These are phyloP conservation scores for Populus euphratica DNA, from an alignment of 345 rosid genomes.

Conservation along the genomic window DNA sequence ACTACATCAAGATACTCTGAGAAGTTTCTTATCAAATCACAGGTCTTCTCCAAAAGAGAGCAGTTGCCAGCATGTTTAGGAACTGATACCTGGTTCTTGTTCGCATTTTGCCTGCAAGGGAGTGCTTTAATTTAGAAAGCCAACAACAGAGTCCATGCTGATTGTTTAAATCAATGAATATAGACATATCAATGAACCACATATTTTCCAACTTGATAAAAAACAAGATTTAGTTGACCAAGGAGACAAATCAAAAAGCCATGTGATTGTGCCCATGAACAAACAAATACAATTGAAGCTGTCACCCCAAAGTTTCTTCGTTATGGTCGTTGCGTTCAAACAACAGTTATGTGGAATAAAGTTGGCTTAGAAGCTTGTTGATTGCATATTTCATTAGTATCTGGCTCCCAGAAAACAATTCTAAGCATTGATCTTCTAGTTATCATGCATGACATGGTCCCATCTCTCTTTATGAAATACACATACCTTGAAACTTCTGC, in stretches of 20 bases:
- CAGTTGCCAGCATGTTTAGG: constrained; percentile 31
- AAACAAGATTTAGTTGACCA: not conserved
- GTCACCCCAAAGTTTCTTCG: not conserved
- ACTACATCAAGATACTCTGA: constrained; percentile 91
- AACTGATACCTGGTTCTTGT: constrained; percentile 56
- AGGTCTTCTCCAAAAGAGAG: constrained; percentile 85
- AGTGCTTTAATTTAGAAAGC: not conserved
- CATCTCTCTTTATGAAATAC: constrained; percentile 2
- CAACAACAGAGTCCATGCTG: not conserved
- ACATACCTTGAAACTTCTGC: constrained; percentile 90
- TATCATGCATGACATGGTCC: not conserved
- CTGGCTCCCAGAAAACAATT: not conserved
- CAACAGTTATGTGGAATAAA: not conserved
- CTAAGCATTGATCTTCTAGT: not conserved
- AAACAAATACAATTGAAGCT: not conserved
- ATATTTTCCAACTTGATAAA: not conserved
- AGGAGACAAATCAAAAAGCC: not conserved
- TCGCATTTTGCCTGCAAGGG: constrained; percentile 55
- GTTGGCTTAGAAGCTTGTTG: not conserved
- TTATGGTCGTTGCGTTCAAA: not conserved
- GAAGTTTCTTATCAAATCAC: constrained; percentile 80
- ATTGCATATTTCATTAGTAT: not conserved
- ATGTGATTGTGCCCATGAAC: not conserved
- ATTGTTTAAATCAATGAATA: not conserved
- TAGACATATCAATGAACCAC: not conserved